These are phyloP conservation scores for Plasmodium vivax DNA, from an alignment of 169 alveolate species.

Conservation along the genomic window DNA sequence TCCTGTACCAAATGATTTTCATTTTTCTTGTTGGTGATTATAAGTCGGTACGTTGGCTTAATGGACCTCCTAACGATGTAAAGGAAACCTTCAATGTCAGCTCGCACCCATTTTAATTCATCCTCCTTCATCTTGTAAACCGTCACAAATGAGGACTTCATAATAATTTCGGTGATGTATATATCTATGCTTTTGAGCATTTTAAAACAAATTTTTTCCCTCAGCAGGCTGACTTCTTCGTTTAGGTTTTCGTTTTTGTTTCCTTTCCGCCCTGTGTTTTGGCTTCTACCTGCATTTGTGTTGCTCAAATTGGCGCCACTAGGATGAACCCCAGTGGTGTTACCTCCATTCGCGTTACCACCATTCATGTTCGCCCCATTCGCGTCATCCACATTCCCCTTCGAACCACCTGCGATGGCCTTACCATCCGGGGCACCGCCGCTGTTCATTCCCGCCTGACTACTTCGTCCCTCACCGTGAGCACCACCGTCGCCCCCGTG, in stretches of 20 bases:
- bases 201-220: constrained; percentile 79
- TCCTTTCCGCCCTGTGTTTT: background rate
- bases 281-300: background rate
- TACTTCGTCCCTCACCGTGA: background rate
- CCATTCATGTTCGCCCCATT: background rate
- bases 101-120: constrained; percentile 80
- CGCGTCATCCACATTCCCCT: background rate
- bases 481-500: background rate
- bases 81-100: constrained; percentile 82
- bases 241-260: background rate
- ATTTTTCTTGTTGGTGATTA: constrained; percentile 80
- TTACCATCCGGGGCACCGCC: background rate
- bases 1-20: constrained; percentile 81
- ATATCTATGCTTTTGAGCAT: constrained; percentile 77
- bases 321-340: background rate
- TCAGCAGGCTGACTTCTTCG: constrained; percentile 43
- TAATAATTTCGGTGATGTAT: constrained; percentile 71
- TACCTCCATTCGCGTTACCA: background rate
- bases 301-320: background rate
- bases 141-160: constrained; percentile 83
- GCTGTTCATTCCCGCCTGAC: background rate
- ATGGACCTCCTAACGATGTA: constrained; percentile 75
- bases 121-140: constrained; percentile 77
- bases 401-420: background rate
- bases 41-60: constrained; percentile 75